Evolutionary conservation across 2,329 filamentous ascomycete species (phyloP).

Genomic region (Periconia sp.): DNA sequence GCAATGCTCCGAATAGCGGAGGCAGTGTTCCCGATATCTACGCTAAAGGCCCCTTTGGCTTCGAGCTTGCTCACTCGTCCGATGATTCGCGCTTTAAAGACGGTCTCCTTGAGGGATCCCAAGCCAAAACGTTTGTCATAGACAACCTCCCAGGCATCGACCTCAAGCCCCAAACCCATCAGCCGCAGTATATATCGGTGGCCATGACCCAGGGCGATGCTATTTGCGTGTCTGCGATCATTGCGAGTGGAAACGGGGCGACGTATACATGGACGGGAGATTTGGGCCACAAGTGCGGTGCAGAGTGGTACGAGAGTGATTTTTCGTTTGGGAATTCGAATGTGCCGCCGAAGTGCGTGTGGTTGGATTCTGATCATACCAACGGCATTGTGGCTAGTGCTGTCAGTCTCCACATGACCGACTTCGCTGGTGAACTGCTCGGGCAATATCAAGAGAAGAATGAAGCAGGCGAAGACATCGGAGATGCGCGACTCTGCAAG

Average conservation of each 20-base stretch:
- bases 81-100: not conserved
- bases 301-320: constrained; percentile 6
- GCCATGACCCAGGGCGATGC: constrained; percentile 8
- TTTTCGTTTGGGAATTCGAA: constrained; percentile 4
- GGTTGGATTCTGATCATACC: constrained; percentile 11
- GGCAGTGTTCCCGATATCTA: not conserved
- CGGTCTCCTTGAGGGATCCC: not conserved
- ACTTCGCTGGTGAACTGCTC: too few relatives aligned
- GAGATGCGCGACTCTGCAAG: constrained; percentile 5
- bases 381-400: constrained; percentile 9
- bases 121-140: not conserved
- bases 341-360: constrained; percentile 3
- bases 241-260: constrained; percentile 1
- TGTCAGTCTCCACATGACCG: constrained; percentile 7
- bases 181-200: constrained; percentile 5
- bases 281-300: constrained; percentile 9
- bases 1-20: not conserved
- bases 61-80: constrained; percentile 1
- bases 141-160: not conserved
- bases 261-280: constrained; percentile 10
- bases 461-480: constrained; percentile 1
- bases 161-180: not conserved
- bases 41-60: not conserved
- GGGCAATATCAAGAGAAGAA: constrained; percentile 6
- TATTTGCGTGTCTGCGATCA: constrained; percentile 5